These are phyloP conservation scores for Phytophthora nicotianae DNA, from an alignment of 352 stramenopile genomes.

Conservation along the genomic window DNA sequence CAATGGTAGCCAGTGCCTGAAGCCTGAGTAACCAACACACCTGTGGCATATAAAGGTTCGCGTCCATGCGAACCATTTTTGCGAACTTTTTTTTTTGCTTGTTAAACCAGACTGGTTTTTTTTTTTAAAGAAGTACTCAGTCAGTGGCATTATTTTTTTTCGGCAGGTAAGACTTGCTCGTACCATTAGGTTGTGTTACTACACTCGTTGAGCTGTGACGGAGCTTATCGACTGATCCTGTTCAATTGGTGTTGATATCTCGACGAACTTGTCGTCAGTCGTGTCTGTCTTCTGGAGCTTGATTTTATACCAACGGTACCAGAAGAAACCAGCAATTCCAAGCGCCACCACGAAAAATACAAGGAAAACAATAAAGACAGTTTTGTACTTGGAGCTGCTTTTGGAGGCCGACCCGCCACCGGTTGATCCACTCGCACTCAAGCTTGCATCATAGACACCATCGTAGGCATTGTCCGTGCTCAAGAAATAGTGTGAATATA, in stretches of 20 bases:
- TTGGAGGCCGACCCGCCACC: not conserved
- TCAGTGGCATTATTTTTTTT: no score
- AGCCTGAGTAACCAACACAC: no score
- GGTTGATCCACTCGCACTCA: constrained; percentile 7
- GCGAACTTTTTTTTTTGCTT: no score
- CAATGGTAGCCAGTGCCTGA: no score
- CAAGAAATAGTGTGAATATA: constrained; percentile 35
- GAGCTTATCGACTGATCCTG: not conserved
- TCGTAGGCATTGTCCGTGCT: constrained; percentile 48
- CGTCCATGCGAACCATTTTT: no score
- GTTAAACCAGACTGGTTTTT: no score
- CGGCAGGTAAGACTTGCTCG: no score
- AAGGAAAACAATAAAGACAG: constrained; percentile 53
- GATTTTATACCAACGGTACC: constrained; percentile 33
- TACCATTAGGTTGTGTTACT: no score
- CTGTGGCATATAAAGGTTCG: no score
- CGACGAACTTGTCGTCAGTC: not conserved
- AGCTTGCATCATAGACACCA: constrained; percentile 34
- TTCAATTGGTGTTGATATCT: constrained; percentile 7
- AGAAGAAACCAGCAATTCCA: constrained; percentile 31
- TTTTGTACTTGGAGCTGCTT: constrained; percentile 35
- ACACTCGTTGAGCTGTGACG: not conserved
- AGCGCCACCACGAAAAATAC: constrained; percentile 41
- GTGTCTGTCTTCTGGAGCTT: constrained; percentile 6
- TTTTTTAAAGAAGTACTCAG: no score